These are phyloP conservation scores for Rosa hybrid DNA, from an alignment of 331 rosid species.

Conservation along the genomic window DNA sequence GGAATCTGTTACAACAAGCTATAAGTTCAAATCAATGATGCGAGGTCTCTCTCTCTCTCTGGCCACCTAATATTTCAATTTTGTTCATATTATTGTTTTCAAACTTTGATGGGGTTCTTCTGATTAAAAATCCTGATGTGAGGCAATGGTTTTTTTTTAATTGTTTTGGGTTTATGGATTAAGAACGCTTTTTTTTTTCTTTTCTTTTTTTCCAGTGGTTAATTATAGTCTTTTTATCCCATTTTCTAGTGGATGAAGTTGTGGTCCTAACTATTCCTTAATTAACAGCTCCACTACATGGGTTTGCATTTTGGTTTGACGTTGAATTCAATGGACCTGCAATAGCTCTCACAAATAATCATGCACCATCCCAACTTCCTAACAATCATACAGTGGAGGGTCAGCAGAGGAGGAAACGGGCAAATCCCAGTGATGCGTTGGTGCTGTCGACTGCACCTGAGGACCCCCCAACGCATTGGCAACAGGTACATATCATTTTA, in stretches of 20 bases:
- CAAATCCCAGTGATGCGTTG: conserved; percentile 74
- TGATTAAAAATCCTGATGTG: neutral
- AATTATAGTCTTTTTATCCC: neutral
- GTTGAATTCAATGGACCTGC: conserved; percentile 86
- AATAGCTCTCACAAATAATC: conserved; percentile 42
- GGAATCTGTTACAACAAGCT: conserved; percentile 69
- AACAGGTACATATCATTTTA: conserved; percentile 57
- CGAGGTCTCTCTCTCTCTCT: conserved; percentile 65
- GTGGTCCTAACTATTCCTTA: conserved; percentile 13
- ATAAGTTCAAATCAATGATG: conserved; percentile 94
- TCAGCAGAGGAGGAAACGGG: conserved; percentile 71
- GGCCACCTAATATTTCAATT: conserved; percentile 3
- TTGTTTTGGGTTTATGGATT: neutral
- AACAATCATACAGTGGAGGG: conserved; percentile 61
- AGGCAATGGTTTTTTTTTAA: neutral
- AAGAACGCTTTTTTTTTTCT: neutral
- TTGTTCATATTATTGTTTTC: neutral
- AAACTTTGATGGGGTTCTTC: neutral
- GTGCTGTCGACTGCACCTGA: conserved; percentile 95
- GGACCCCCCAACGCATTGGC: conserved; percentile 99
- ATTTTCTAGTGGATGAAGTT: conserved; percentile 1
- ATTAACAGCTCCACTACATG: conserved; percentile 92
- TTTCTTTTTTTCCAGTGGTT: neutral
- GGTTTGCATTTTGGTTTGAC: conserved; percentile 99
- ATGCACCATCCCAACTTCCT: conserved; percentile 26